These are phyloP conservation scores for Zymoseptoria pseudotritici DNA, from an alignment of 2,329 filamentous ascomycete species.

Conservation along the genomic window DNA sequence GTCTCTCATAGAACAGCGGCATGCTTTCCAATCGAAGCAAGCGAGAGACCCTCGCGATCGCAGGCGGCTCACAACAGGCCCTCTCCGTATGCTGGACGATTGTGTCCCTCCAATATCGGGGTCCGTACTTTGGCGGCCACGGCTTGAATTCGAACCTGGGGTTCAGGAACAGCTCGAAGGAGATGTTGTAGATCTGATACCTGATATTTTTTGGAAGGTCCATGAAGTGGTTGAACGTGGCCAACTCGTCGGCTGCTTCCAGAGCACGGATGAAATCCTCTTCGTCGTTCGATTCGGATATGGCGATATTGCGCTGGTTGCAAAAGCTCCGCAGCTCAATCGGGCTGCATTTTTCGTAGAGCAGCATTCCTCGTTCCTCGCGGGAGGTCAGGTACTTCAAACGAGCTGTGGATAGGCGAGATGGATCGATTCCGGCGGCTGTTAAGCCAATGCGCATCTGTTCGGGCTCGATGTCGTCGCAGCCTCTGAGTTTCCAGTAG, in stretches of 20 bases:
- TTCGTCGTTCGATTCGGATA: neutral
- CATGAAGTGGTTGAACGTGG: neutral
- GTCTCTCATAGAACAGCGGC: neutral
- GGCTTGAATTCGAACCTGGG: neutral
- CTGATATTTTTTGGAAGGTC: neutral
- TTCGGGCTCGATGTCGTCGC: neutral
- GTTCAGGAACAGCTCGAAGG: neutral
- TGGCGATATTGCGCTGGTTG: neutral
- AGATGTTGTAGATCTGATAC: neutral
- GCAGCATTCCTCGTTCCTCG: no score
- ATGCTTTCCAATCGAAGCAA: neutral
- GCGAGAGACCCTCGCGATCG: neutral
- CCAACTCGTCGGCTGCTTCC: constrained; percentile 49
- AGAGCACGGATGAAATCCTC: constrained; percentile 20
- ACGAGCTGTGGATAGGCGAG: neutral
- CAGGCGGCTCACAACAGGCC: neutral
- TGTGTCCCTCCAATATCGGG: neutral
- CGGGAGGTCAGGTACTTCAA: neutral
- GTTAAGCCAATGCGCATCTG: neutral
- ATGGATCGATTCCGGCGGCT: neutral
- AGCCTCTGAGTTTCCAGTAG: neutral
- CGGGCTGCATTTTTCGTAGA: neutral
- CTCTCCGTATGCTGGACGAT: neutral
- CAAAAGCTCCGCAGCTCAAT: no score
- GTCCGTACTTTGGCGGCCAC: neutral